Evolutionary conservation across 1,139 yeast species (phyloP).

Genomic region (Candida frijolesensis): DNA sequence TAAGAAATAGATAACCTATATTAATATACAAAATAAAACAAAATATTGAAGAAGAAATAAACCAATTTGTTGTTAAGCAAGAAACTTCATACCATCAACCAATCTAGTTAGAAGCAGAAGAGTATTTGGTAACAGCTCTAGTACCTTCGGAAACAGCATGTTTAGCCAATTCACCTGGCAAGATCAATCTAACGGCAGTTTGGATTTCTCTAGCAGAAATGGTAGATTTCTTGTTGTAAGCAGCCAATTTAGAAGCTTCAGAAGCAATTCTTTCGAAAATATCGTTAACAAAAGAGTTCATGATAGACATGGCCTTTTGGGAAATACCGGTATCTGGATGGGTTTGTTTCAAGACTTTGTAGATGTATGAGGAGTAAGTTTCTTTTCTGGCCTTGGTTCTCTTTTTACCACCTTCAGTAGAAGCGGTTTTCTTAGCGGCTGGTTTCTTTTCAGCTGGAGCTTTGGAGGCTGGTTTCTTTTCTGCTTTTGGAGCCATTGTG

Average conservation of each 20-base stretch:
- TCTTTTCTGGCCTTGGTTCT: slow-evolving; percentile 98
- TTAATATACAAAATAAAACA: slow-evolving; percentile 12
- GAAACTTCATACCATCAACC: neutral
- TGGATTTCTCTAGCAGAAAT: slow-evolving; percentile 99
- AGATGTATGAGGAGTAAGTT: slow-evolving; percentile 97
- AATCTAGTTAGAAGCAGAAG: slow-evolving; percentile 67
- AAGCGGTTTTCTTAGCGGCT: slow-evolving; percentile 91
- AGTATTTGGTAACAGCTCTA: slow-evolving; percentile 99
- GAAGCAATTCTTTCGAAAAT: slow-evolving; percentile 94
- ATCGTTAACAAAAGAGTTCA: slow-evolving; percentile 98
- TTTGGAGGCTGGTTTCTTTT: slow-evolving; percentile 98
- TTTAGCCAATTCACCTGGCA: slow-evolving; percentile 99
- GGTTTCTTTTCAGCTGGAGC: slow-evolving; percentile 98
- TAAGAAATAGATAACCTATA: slow-evolving; percentile 6
- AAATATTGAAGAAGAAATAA: slow-evolving; percentile 7
- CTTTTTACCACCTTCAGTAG: slow-evolving; percentile 83
- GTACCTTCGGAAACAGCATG: slow-evolving; percentile 99
- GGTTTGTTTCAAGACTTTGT: slow-evolving; percentile 98
- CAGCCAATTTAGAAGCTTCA: slow-evolving; percentile 99
- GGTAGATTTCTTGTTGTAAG: slow-evolving; percentile 98
- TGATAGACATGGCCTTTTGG: slow-evolving; percentile 98
- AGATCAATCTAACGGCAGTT: slow-evolving; percentile 98
- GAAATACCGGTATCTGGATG: slow-evolving; percentile 99
- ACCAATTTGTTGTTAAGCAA: slow-evolving; percentile 2
- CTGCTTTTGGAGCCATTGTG: slow-evolving; percentile 94